Evolutionary conservation across 345 rosid genomes (phyloP).

Genomic region (Camelina neglecta): DNA sequence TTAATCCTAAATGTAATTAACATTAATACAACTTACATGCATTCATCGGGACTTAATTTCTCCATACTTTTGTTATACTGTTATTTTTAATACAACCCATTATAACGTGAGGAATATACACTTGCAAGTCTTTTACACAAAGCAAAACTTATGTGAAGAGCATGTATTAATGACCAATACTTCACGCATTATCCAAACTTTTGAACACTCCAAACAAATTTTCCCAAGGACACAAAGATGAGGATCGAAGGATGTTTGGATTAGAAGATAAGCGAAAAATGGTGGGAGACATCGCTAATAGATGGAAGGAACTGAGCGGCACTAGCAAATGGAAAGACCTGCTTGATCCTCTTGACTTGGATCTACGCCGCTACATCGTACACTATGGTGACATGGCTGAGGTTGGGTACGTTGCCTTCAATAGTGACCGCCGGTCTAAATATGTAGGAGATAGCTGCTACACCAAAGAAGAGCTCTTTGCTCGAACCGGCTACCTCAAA

Average conservation of each 20-base stretch:
- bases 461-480: constrained; percentile 46
- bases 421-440: constrained; percentile 32
- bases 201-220: constrained; percentile 18
- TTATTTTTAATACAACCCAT: not conserved
- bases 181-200: constrained; percentile 37
- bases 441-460: constrained; percentile 46
- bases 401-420: constrained; percentile 48
- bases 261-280: constrained; percentile 13
- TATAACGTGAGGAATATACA: constrained; percentile 28
- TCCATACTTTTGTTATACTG: not conserved
- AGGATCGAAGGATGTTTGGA: constrained; percentile 22
- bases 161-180: constrained; percentile 40
- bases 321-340: constrained; percentile 45
- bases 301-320: constrained; percentile 57
- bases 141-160: constrained; percentile 43
- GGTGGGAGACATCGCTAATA: constrained; percentile 41
- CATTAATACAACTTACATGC: constrained; percentile 12
- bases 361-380: constrained; percentile 52
- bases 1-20: constrained; percentile 25
- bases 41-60: not conserved
- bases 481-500: constrained; percentile 43
- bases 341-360: constrained; percentile 53
- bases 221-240: constrained; percentile 20
- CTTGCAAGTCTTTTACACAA: constrained; percentile 21
- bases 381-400: constrained; percentile 56